phyloP scores from a whole-genome alignment of 345 rosid genomes.

The Aquilaria yunnanensis region DNA sequence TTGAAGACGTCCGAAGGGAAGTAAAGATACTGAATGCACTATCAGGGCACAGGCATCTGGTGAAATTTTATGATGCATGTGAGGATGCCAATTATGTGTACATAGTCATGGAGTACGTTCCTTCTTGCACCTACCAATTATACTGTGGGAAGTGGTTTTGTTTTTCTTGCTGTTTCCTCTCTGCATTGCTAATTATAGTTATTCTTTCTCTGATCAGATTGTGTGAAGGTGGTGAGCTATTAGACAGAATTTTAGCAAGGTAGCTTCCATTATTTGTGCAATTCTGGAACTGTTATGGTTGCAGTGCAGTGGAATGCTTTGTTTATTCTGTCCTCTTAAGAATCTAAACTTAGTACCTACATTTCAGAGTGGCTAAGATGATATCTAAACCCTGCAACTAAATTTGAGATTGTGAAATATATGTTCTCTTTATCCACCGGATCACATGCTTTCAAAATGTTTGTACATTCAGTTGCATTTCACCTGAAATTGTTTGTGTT shows the following conservation, averaged over 20 bases:
- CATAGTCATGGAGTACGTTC: conserved; percentile 90
- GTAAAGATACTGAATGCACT: conserved; percentile 70
- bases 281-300: neutral
- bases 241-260: conserved; percentile 86
- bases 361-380: neutral
- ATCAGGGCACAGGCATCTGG: conserved; percentile 72
- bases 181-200: neutral
- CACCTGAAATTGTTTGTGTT: conserved; percentile 10
- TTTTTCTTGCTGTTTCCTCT: conserved; percentile 2
- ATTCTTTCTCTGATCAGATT: conserved; percentile 38
- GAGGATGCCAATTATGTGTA: conserved; percentile 82
- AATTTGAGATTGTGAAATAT: neutral
- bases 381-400: neutral
- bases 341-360: neutral
- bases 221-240: conserved; percentile 85
- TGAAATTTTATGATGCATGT: conserved; percentile 72
- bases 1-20: conserved; percentile 90
- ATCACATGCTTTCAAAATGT: neutral
- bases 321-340: neutral
- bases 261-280: conserved; percentile 8
- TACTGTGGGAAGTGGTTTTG: conserved; percentile 9
- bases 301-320: conserved; percentile 8
- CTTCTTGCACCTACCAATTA: conserved; percentile 22
- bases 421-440: neutral
- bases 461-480: neutral